A percentile compares a stretch with the other conserved stretches of the same genome.
Evolutionary conservation across 192 early-diverging fungal species (phyloP).

Genomic region (Mortierella alpina): DNA sequence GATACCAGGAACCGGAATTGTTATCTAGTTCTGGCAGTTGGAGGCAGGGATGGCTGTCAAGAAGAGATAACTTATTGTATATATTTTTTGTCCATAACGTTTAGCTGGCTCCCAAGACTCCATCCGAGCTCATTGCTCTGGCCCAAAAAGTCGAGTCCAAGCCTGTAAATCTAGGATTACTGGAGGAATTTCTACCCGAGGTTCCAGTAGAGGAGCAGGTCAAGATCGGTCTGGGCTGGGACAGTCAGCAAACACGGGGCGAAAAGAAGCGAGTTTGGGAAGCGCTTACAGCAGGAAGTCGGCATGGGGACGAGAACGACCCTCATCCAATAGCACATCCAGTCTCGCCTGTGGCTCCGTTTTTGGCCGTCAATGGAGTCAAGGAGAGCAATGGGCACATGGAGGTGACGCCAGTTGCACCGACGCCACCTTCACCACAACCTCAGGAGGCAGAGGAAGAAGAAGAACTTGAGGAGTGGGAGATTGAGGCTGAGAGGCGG

Average conservation of each 20-base stretch:
- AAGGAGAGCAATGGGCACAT: background rate
- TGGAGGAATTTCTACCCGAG: conserved; percentile 49
- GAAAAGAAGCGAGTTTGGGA: conserved; percentile 27
- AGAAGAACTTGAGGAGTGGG: conserved; percentile 54
- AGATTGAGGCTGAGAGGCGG: conserved; percentile 50
- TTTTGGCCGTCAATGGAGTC: background rate
- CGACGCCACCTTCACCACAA: background rate
- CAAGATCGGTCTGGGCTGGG: conserved; percentile 44
- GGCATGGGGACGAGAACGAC: conserved; percentile 15
- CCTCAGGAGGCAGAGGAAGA: conserved; percentile 21
- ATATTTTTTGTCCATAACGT: background rate
- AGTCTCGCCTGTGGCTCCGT: background rate
- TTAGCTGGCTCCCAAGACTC: conserved; percentile 46
- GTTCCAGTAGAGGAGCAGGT: conserved; percentile 53
- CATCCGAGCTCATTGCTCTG: conserved; percentile 43
- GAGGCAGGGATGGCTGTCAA: too few species aligned
- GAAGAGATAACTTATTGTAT: too few species aligned
- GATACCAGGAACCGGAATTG: too few species aligned
- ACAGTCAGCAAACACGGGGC: conserved; percentile 22
- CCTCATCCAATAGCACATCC: background rate
- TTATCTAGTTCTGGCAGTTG: too few species aligned
- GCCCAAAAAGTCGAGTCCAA: conserved; percentile 38
- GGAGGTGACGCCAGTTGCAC: background rate
- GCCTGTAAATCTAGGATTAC: conserved; percentile 36
- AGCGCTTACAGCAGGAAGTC: conserved; percentile 31